Base-by-base conservation (phyloP, 805 yeast genomes). In the Dipodascus albidus region DNA sequence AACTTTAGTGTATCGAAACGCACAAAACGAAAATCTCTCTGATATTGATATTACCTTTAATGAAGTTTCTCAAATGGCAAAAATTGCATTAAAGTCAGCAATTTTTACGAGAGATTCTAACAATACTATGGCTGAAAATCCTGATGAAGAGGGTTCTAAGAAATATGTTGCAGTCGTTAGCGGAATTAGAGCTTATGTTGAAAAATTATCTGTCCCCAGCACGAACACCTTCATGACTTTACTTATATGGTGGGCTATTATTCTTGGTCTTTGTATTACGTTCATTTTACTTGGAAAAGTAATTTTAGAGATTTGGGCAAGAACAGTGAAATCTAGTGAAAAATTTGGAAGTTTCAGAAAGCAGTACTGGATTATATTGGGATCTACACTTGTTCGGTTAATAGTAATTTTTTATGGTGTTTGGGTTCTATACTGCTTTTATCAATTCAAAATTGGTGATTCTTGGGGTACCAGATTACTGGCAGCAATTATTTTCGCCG, bases 141-240 rank as follows among this genome's bases (percentile, higher is more conserved):
- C 44, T 11, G 17, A n/a, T 8, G 44, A 38, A 11, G 44, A 38
- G 3, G n/a, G n/a, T 14, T 19, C 44, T 6, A 49, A 47, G 9
- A 50, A 52, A 0, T 24, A 52, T 3, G 51, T 51, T n/a, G 24
- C 53, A 1, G 19, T 55, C 20, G 65, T 66, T 8, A 56, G 58
- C 20, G 70, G 70, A 4, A 53, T 67, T 38, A 64, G 56, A 23
- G 61, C 66, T 2, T 67, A 59, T 53, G 57, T 62, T 8, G 66
- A 66, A 35, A 60, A 64, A 47, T 58, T 65, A 6, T 31, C 55
- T 23, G 57, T 67, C 20, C 70, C 70, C 9, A 53, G 55, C 38
- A 62, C 68, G 17, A 65, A 67, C 53, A 61, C 67, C 11, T 67
- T 67, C 54, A 54, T 62, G 57, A 64, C 68, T 4, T 56, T 62